phyloP scores from a whole-genome alignment of 805 yeast genomes.

The Lachancea nothofagi region DNA sequence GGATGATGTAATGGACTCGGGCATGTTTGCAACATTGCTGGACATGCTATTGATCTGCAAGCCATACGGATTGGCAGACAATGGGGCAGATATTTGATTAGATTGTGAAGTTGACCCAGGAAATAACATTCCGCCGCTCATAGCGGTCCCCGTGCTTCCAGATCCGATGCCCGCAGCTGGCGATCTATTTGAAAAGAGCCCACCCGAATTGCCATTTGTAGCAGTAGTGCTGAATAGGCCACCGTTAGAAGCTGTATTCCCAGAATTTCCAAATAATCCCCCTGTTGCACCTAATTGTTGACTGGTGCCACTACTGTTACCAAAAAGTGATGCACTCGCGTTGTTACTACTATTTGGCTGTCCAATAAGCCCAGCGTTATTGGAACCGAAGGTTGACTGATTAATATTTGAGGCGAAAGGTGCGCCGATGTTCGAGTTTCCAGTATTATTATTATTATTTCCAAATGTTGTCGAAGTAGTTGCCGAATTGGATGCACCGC shows the following conservation, averaged over 20 bases:
- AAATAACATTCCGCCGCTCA: slow-evolving; percentile 9
- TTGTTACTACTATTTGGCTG: neutral
- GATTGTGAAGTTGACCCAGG: slow-evolving; percentile 8
- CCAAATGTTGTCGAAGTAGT: slow-evolving; percentile 1
- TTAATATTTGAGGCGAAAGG: neutral
- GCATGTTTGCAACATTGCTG: slow-evolving; percentile 32
- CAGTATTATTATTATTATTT: slow-evolving; percentile 1
- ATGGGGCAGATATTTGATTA: slow-evolving; percentile 1
- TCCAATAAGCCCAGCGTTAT: slow-evolving; percentile 1
- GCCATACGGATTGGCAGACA: slow-evolving; percentile 29
- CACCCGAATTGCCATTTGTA: slow-evolving; percentile 12
- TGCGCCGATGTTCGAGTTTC: neutral
- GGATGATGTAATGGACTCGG: slow-evolving; percentile 36
- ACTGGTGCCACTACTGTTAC: neutral
- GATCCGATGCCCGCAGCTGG: slow-evolving; percentile 15
- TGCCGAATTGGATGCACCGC: neutral
- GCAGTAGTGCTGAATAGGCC: slow-evolving; percentile 21
- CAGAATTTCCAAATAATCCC: slow-evolving; percentile 18
- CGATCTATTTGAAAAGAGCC: slow-evolving; percentile 21
- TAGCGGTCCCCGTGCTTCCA: slow-evolving; percentile 6
- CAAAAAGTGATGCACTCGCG: neutral
- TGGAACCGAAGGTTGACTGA: neutral
- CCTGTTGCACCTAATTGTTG: slow-evolving; percentile 5
- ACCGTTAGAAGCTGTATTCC: slow-evolving; percentile 6
- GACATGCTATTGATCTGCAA: slow-evolving; percentile 27